Conservation (phyloP, 495 filamentous ascomycete genomes). For the Penicillium malachiteum region DNA sequence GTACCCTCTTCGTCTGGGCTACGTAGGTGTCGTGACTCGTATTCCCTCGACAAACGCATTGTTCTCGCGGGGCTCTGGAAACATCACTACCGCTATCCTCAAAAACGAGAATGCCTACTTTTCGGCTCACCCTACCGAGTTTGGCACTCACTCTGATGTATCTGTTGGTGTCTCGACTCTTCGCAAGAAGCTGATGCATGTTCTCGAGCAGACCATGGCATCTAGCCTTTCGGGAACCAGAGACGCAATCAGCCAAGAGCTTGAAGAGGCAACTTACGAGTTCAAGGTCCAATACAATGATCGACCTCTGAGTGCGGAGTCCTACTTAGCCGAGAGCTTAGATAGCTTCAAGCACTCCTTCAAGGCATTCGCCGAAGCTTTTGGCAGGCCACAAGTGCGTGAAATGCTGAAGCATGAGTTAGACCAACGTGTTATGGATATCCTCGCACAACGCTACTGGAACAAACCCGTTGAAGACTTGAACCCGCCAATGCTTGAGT, state of each 20-base stretch:
- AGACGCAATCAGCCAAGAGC: conserved; percentile 89
- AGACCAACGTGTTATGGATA: conserved; percentile 90
- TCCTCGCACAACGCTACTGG: conserved; percentile 96
- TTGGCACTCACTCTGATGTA: conserved; percentile 67
- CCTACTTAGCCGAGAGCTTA: conserved; percentile 90
- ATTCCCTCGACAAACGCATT: conserved; percentile 72
- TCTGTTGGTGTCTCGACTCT: conserved; percentile 81
- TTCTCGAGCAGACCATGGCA: conserved; percentile 96
- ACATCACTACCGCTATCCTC: conserved; percentile 76
- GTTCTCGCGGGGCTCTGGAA: conserved; percentile 80
- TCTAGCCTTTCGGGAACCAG: conserved; percentile 81
- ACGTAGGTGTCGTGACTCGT: conserved; percentile 90
- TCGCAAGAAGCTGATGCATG: conserved; percentile 93
- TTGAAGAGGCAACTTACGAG: conserved; percentile 96
- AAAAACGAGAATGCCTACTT: conserved; percentile 91
- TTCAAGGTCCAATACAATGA: conserved; percentile 99
- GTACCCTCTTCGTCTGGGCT: conserved; percentile 93
- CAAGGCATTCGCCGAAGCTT: conserved; percentile 84
- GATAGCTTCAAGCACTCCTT: conserved; percentile 98
- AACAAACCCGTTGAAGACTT: conserved; percentile 90
- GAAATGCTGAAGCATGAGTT: conserved; percentile 88
- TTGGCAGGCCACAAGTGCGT: conserved; percentile 85
- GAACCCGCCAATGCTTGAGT: conserved; percentile 56
- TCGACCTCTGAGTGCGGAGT: conserved; percentile 87
- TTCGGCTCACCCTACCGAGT: conserved; percentile 76